Base-by-base conservation (phyloP, 768 basidiomycete species). In the Pholiota microspora region DNA sequence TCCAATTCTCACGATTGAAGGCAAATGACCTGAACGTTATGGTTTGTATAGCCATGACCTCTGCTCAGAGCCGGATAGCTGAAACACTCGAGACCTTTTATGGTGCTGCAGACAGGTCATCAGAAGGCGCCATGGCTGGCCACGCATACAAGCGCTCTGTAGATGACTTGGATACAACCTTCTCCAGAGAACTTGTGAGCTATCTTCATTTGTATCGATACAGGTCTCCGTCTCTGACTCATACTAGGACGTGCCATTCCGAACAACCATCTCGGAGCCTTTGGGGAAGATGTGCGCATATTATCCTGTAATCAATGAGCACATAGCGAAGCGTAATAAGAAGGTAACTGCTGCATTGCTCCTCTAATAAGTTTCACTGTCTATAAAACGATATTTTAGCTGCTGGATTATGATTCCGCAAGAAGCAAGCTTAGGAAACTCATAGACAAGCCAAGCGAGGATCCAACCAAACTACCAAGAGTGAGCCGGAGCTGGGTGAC, bases 271-370 rank as follows among this genome's bases (percentile, higher is more conserved):
- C 47, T 86, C 95, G 52, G 97, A 98, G 65, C 97, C 97, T 2
- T 76, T 98, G 3, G 94, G 95, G 2, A 97, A 95, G 76, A 92
- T 99, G 86, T 93, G 92, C 67, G 88, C 91, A 0, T 97, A 97
- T 70, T 96, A 93, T 73, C 92, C 94, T 2, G 74, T 92, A 28
- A 85, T 98, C 69, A 97, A 97, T 67, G 92, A 95, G 55, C 92
- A 95, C 53, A 93, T 99, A 58, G 56, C 82, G 49, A 99, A 99
- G 73, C 84, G 97, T 50, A 91, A 96, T 73, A 96, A 99, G 79
- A 99, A 98, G 84, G 95, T 92, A 36, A 13, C 16, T 49, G 40
- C 40, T 8, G 38, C 18, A 9, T 38, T 10, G 50, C 45, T 27
- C 50, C 27, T 36, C 21, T 36, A 38, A 56, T 32, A 34, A n/a